Percentiles rank a stretch among this genome's conserved stretches.
Evolutionary conservation across 306 rosid species (phyloP).

Genomic region (Dalbergia cochinchinensis): DNA sequence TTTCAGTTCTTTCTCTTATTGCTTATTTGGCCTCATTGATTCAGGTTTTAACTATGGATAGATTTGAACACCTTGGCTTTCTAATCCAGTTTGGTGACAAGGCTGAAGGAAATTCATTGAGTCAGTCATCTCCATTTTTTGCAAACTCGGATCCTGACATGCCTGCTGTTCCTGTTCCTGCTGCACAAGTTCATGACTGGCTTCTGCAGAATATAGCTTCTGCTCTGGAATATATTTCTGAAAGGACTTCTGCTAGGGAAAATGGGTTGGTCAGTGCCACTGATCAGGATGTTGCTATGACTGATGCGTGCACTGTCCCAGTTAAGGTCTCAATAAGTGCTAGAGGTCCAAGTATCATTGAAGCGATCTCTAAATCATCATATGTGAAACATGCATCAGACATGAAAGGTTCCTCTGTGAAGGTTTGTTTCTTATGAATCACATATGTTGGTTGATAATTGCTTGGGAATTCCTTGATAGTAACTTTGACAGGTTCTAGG

Average conservation of each 20-base stretch:
- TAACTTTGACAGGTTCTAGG: no score
- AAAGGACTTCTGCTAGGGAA: slow-evolving; percentile 81
- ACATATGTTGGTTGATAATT: neutral
- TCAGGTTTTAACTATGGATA: slow-evolving; percentile 92
- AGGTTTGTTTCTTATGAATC: slow-evolving; percentile 64
- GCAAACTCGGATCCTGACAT: slow-evolving; percentile 98
- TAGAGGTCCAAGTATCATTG: slow-evolving; percentile 86
- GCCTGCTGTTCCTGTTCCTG: slow-evolving; percentile 98
- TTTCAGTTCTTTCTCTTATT: slow-evolving; percentile 43
- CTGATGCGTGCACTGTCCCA: slow-evolving; percentile 79
- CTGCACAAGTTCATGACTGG: slow-evolving; percentile 92
- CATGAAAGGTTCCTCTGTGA: slow-evolving; percentile 86
- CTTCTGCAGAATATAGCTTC: slow-evolving; percentile 78
- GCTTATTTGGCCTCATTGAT: slow-evolving; percentile 40
- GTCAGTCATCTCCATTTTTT: slow-evolving; percentile 93
- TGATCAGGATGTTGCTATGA: slow-evolving; percentile 96
- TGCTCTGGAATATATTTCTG: slow-evolving; percentile 85
- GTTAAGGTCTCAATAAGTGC: slow-evolving; percentile 64
- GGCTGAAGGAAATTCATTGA: slow-evolving; percentile 76
- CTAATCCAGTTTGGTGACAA: slow-evolving; percentile 89
- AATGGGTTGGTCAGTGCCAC: slow-evolving; percentile 76
- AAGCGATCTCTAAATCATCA: slow-evolving; percentile 93
- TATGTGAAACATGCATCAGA: slow-evolving; percentile 88
- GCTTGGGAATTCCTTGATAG: no score
- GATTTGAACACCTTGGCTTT: slow-evolving; percentile 95